Conservation (phyloP, 1,284 basidiomycete genomes). For the Ceraceosorus bombacis region DNA sequence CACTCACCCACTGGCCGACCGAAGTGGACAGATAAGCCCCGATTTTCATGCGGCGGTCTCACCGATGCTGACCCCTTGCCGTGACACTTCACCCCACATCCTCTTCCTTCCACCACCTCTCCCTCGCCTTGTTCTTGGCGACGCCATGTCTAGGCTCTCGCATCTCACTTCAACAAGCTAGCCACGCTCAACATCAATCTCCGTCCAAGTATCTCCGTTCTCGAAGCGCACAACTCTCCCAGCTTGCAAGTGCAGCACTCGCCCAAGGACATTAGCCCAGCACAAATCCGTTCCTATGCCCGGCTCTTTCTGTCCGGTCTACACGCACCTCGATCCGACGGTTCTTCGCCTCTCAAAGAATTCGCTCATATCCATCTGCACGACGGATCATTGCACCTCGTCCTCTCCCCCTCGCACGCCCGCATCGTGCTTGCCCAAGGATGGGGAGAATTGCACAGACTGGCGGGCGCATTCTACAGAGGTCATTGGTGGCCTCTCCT, state of each 20-base stretch:
- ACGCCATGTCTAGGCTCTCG: neutral
- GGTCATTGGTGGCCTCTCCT: slow-evolving; percentile 8
- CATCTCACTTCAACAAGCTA: slow-evolving; percentile 3
- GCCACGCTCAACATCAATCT: slow-evolving; percentile 1
- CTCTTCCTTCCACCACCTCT: too few species aligned
- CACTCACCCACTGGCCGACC: too few species aligned
- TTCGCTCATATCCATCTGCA: slow-evolving; percentile 25
- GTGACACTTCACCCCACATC: too few species aligned
- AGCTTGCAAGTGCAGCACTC: slow-evolving; percentile 4
- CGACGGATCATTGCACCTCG: slow-evolving; percentile 28
- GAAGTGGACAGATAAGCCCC: too few species aligned
- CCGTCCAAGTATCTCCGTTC: slow-evolving; percentile 1
- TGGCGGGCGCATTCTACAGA: slow-evolving; percentile 20
- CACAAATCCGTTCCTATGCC: neutral
- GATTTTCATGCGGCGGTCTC: too few species aligned
- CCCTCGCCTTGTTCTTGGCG: too few species aligned
- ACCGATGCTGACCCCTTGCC: too few species aligned
- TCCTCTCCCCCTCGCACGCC: slow-evolving; percentile 24
- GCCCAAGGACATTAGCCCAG: neutral
- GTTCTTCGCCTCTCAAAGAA: slow-evolving; percentile 10
- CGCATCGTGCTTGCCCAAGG: slow-evolving; percentile 17
- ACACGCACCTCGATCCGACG: neutral
- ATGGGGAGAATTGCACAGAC: slow-evolving; percentile 28
- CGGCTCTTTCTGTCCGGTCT: slow-evolving; percentile 4
- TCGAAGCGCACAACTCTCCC: slow-evolving; percentile 6